Evolutionary conservation across 768 basidiomycete genomes (phyloP), one percentile per base, ranked within the genome.

Genomic region (Guyanaporus albipodus): DNA sequence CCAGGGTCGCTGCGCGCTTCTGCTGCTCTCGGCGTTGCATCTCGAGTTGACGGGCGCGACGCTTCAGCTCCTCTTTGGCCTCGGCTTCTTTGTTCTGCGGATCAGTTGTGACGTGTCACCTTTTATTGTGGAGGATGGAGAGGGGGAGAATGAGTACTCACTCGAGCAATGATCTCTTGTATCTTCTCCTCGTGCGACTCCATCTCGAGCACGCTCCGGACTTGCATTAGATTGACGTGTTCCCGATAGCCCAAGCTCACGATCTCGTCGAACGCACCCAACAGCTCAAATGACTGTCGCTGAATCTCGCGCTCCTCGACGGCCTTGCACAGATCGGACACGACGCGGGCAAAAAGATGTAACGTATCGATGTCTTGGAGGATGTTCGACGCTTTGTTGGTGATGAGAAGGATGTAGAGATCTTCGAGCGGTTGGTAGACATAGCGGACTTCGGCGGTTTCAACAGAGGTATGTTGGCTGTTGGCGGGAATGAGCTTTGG

Each of bases 321-420:
- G 47, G 76, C 84, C 55, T 90, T 77, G 66, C 91, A 93, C 67
- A 94, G 69, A 67, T 95, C 92, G 2, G 92, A 92, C 12, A 96
- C 92, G 38, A 96, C 86, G 27, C 95, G 85, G 1, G 94, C 86
- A 58, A 96, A 87, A 29, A 99, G 85, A 56, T 94, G 91, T 0
- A 99, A 76, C 0, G 95, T 99, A 48, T 96, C 89, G 54, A 98
- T 95, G 67, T 98, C 96, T 72, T 96, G 96, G 31, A 99, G 73
- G 59, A 98, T 98, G 62, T 99, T 99, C n/a, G 90, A 92, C 8
- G 91, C 90, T 67, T 96, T 97, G 73, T 97, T 98, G 44, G 95
- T 98, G 70, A 98, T 94, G 54, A 98, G 78, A 55, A 98, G 77
- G 50, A 98, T 95, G 70, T 97, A 98, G 21, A 98, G 82, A 65